Conservation (phyloP, 2,329 filamentous ascomycete species). For the Malbranchea zuffiana region DNA sequence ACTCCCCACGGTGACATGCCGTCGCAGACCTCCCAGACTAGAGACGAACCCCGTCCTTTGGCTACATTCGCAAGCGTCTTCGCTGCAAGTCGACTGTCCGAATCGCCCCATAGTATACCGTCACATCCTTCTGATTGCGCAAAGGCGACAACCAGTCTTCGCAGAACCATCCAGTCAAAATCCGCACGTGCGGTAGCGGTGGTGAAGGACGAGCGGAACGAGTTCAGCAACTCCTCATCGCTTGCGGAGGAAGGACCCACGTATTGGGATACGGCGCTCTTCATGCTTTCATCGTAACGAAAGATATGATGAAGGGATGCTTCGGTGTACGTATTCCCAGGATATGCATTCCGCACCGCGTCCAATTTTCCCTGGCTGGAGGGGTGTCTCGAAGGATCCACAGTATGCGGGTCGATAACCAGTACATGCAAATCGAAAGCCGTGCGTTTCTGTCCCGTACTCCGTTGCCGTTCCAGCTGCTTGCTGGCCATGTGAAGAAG, state of each 20-base stretch:
- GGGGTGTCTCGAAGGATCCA: constrained; percentile 16
- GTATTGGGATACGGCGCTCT: constrained; percentile 25
- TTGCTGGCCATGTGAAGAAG: constrained; percentile 65
- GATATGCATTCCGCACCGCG: constrained; percentile 48
- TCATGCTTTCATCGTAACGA: constrained; percentile 27
- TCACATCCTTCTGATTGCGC: constrained; percentile 53
- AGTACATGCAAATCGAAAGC: constrained; percentile 52
- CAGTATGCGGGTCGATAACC: constrained; percentile 33
- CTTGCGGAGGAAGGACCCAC: constrained; percentile 19
- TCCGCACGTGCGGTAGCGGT: constrained; percentile 69
- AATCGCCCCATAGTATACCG: constrained; percentile 71
- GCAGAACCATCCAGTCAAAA: constrained; percentile 57
- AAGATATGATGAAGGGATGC: constrained; percentile 56
- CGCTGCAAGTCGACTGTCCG: constrained; percentile 77
- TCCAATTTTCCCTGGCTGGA: constrained; percentile 28
- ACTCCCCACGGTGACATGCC: constrained; percentile 51
- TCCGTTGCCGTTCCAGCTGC: constrained; percentile 55
- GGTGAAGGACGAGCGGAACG: constrained; percentile 50
- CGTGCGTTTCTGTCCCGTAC: constrained; percentile 49
- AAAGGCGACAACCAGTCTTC: constrained; percentile 57
- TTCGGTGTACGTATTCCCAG: constrained; percentile 52
- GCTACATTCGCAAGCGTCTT: constrained; percentile 77
- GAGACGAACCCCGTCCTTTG: constrained; percentile 73
- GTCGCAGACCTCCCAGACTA: constrained; percentile 75
- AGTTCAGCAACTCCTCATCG: constrained; percentile 40